phyloP scores from a whole-genome alignment of 1,284 basidiomycete genomes.

The Cutaneotrichosporon sp. region DNA sequence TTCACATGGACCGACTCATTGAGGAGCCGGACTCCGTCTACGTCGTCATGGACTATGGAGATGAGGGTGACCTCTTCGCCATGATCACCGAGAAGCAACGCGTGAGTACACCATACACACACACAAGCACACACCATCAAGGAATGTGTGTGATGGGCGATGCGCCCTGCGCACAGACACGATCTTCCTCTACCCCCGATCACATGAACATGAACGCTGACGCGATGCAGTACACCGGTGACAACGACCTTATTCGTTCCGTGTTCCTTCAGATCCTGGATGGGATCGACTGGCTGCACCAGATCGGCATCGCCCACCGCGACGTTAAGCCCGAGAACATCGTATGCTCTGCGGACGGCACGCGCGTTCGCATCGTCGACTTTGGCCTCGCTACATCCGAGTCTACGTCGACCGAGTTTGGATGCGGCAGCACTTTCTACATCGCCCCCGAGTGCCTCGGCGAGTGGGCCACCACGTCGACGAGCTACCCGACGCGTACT shows the following conservation, averaged over 20 bases:
- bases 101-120: constrained; percentile 28
- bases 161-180: neutral
- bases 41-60: constrained; percentile 63
- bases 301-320: constrained; percentile 76
- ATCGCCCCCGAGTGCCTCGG: constrained; percentile 79
- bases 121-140: neutral
- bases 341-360: constrained; percentile 70
- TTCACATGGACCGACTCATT: constrained; percentile 81
- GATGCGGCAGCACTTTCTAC: constrained; percentile 55
- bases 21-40: constrained; percentile 60
- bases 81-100: constrained; percentile 58
- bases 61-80: constrained; percentile 87
- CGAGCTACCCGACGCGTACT: constrained; percentile 62
- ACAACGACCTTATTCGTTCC: constrained; percentile 75
- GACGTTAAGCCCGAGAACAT: constrained; percentile 99
- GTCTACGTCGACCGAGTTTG: constrained; percentile 79
- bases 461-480: constrained; percentile 51
- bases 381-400: constrained; percentile 96
- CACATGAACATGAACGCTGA: constrained; percentile 3
- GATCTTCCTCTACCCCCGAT: neutral
- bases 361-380: constrained; percentile 84
- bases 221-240: constrained; percentile 59
- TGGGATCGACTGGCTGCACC: constrained; percentile 77
- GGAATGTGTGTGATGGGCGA: neutral
- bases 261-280: constrained; percentile 91